Conservation (phyloP, 306 rosid genomes). For the Trichosanthes truncata region DNA sequence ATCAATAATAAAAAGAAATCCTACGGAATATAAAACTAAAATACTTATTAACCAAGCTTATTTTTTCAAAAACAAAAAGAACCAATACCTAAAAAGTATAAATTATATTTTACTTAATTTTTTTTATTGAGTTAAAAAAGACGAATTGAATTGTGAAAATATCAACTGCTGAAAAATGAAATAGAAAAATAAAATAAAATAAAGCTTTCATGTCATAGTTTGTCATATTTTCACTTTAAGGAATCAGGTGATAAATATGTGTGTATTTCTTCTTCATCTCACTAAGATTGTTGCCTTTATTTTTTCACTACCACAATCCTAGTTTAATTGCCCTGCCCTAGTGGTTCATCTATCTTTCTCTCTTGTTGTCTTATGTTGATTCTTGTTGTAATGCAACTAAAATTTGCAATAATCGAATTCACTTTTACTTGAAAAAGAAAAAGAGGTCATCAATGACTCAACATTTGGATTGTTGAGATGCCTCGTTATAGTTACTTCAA, state of each 20-base stretch:
- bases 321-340: background rate
- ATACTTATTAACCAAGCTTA: background rate
- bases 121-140: background rate
- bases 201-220: background rate
- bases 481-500: too few relatives aligned
- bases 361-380: background rate
- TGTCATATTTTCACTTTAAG: background rate
- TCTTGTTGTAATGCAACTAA: background rate
- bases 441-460: background rate
- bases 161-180: background rate
- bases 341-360: background rate
- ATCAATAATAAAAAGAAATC: background rate
- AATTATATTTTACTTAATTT: too few relatives aligned
- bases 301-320: background rate
- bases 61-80: background rate
- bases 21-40: background rate
- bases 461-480: background rate
- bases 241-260: background rate
- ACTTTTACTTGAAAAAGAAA: background rate
- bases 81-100: background rate
- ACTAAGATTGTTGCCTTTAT: background rate
- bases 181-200: background rate
- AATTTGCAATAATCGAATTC: background rate
- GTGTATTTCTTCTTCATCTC: background rate
- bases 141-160: background rate